Percentiles rank a stretch among this genome's conserved stretches.
Evolutionary conservation across 345 rosid genomes (phyloP).

Genomic region (Ailanthus altissimus): DNA sequence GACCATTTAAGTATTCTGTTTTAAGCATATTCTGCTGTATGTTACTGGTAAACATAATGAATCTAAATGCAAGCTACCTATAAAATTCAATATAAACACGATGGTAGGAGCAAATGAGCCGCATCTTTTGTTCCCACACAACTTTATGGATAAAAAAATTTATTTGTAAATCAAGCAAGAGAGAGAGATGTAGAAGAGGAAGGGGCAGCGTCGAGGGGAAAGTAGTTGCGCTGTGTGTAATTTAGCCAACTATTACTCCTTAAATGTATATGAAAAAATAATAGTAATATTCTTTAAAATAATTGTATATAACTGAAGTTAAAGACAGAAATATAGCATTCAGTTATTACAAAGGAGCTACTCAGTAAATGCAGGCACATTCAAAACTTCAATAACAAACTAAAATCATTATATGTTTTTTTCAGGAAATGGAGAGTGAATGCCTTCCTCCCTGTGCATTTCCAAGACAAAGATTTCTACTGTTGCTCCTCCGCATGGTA

Average conservation of each 20-base stretch:
- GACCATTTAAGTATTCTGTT: not conserved
- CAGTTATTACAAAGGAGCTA: too few relatives aligned
- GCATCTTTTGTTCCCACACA: slow-evolving; percentile 12
- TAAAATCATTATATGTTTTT: not conserved
- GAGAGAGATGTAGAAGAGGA: not conserved
- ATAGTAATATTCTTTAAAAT: not conserved
- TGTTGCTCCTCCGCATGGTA: not conserved
- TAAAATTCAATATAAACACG: too few relatives aligned
- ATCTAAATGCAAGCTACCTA: not conserved
- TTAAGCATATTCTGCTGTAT: not conserved
- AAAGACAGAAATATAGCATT: not conserved
- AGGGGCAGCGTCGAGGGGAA: not conserved
- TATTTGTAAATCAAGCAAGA: not conserved
- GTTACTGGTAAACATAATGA: not conserved
- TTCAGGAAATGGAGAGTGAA: not conserved
- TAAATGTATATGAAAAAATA: not conserved
- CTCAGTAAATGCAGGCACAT: not conserved
- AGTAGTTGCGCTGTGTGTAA: not conserved
- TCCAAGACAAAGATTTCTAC: not conserved
- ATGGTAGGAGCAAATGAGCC: slow-evolving; percentile 16
- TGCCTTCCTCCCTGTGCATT: not conserved
- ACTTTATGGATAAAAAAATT: not conserved
- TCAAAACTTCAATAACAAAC: not conserved
- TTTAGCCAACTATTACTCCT: not conserved
- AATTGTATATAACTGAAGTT: not conserved